Evolutionary conservation across 2,329 filamentous ascomycete genomes (phyloP).

Genomic region (Paecilomyces formosus): DNA sequence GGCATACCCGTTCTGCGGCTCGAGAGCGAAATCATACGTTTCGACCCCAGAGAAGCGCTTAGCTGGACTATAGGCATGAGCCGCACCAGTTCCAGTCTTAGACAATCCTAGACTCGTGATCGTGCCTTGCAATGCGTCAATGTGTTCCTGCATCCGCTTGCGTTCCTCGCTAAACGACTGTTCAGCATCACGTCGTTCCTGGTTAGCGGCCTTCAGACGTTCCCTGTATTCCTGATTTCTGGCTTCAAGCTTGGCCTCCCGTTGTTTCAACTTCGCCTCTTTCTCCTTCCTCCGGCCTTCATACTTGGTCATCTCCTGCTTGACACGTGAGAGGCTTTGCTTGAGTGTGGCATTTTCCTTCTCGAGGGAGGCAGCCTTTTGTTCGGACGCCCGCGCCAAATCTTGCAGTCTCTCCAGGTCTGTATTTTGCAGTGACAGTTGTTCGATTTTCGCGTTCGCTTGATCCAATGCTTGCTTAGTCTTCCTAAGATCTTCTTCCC

Average conservation of each 20-base stretch:
- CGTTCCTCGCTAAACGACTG: slow-evolving; percentile 29
- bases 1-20: slow-evolving; percentile 11
- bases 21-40: slow-evolving; percentile 16
- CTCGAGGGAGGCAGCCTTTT: slow-evolving; percentile 32
- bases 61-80: slow-evolving; percentile 18
- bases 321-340: slow-evolving; percentile 31
- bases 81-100: slow-evolving; percentile 12
- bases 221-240: slow-evolving; percentile 34
- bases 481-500: slow-evolving; percentile 20
- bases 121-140: slow-evolving; percentile 27
- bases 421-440: slow-evolving; percentile 21
- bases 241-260: slow-evolving; percentile 30
- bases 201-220: slow-evolving; percentile 25
- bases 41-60: slow-evolving; percentile 23
- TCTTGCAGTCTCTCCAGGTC: slow-evolving; percentile 28
- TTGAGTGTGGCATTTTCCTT: slow-evolving; percentile 36
- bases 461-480: slow-evolving; percentile 26
- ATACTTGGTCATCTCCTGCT: slow-evolving; percentile 35
- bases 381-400: slow-evolving; percentile 31
- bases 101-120: slow-evolving; percentile 21
- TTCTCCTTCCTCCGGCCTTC: slow-evolving; percentile 36
- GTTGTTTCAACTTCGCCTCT: slow-evolving; percentile 33
- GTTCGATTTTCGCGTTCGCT: slow-evolving; percentile 27
- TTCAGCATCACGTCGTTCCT: slow-evolving; percentile 30
- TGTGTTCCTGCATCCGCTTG: slow-evolving; percentile 29